Evolutionary conservation across 2,329 filamentous ascomycete genomes (phyloP).

Genomic region (Apiospora malaysiana): DNA sequence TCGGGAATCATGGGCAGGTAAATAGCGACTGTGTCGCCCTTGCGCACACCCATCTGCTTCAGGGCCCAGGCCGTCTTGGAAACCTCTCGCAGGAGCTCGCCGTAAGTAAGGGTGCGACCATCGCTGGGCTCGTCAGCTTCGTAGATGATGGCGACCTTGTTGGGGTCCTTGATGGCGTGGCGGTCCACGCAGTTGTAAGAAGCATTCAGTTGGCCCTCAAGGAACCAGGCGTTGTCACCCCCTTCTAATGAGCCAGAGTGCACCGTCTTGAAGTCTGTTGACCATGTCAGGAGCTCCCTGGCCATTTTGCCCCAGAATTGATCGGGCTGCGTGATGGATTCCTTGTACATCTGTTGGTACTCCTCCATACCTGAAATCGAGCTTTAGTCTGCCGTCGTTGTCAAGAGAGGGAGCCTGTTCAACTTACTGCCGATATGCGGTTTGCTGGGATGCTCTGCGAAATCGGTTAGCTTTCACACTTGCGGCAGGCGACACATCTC

Average conservation of each 20-base stretch:
- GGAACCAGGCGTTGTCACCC: slow-evolving; percentile 93
- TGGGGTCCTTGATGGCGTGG: slow-evolving; percentile 91
- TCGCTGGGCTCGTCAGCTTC: slow-evolving; percentile 91
- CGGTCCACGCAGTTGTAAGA: slow-evolving; percentile 98
- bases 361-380: slow-evolving; percentile 61
- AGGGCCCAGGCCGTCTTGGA: slow-evolving; percentile 86
- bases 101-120: slow-evolving; percentile 89
- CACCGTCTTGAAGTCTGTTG: slow-evolving; percentile 90
- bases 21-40: slow-evolving; percentile 95
- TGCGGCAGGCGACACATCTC: not conserved
- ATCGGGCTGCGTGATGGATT: slow-evolving; percentile 89
- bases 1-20: slow-evolving; percentile 99
- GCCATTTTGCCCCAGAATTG: slow-evolving; percentile 90
- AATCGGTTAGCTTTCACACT: slow-evolving; percentile 33
- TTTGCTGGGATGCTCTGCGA: slow-evolving; percentile 70
- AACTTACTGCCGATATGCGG: slow-evolving; percentile 69
- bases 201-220: slow-evolving; percentile 92
- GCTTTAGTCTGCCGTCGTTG: slow-evolving; percentile 33
- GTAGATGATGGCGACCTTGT: slow-evolving; percentile 97
- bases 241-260: slow-evolving; percentile 75
- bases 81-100: slow-evolving; percentile 91
- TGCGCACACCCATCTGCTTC: slow-evolving; percentile 94
- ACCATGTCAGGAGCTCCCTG: slow-evolving; percentile 89
- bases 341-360: slow-evolving; percentile 71
- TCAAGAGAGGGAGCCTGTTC: not conserved